A percentile compares a stretch with the other conserved stretches of the same genome.
Evolutionary conservation across 1,139 yeast species (phyloP).

Genomic region (Sugiyamaella paludigena): DNA sequence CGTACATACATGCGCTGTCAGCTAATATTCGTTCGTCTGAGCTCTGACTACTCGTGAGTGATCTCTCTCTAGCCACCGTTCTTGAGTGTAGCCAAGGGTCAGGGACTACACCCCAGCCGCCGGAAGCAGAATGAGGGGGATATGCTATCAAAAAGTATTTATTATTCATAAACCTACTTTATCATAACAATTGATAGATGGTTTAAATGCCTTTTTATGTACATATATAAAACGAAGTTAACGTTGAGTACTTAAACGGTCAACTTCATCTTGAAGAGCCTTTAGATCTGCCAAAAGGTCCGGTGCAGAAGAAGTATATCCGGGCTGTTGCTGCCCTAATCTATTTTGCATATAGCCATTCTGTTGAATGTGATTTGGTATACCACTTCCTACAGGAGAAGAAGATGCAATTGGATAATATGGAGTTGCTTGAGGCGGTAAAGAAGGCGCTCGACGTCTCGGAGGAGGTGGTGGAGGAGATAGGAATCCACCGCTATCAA

Average conservation of each 20-base stretch:
- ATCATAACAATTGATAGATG: too few relatives aligned
- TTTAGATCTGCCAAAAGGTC: constrained; percentile 32
- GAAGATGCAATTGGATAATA: not conserved
- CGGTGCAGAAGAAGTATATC: constrained; percentile 29
- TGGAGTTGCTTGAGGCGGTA: constrained; percentile 21
- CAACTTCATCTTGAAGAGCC: constrained; percentile 33
- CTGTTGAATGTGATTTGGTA: not conserved
- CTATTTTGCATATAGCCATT: not conserved
- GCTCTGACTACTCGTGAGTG: too few relatives aligned
- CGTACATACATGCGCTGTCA: too few relatives aligned
- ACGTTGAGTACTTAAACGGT: constrained; percentile 23
- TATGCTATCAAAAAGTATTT: too few relatives aligned
- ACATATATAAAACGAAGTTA: not conserved
- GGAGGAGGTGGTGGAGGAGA: constrained; percentile 25
- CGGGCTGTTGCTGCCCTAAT: constrained; percentile 17
- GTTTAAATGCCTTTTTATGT: too few relatives aligned
- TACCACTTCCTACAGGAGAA: not conserved
- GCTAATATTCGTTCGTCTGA: too few relatives aligned
- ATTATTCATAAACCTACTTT: too few relatives aligned
- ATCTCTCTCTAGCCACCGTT: too few relatives aligned
- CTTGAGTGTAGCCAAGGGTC: too few relatives aligned
- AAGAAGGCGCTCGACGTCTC: constrained; percentile 28
- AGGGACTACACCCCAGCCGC: too few relatives aligned
- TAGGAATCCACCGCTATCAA: not conserved
- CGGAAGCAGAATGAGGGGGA: too few relatives aligned